Conservation (phyloP, 345 rosid genomes). For the Brassica juncea region DNA sequence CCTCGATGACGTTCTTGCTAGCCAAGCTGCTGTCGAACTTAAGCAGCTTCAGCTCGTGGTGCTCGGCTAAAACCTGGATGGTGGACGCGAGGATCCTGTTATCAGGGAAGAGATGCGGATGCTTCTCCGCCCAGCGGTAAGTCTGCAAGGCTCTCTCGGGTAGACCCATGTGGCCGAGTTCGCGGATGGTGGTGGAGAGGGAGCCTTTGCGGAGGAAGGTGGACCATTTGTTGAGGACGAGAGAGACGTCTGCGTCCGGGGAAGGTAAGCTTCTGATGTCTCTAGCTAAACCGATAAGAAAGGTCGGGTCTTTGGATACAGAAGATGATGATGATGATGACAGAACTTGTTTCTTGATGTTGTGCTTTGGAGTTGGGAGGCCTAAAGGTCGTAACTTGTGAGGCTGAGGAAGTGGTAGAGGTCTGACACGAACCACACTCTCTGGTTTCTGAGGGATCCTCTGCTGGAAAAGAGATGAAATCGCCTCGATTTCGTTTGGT, state of each 20-base stretch:
- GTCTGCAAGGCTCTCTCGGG: slow-evolving; percentile 83
- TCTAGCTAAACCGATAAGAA: slow-evolving; percentile 69
- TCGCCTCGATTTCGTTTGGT: slow-evolving; percentile 65
- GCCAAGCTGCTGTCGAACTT: slow-evolving; percentile 55
- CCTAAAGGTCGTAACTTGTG: slow-evolving; percentile 67
- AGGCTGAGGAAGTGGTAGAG: slow-evolving; percentile 82
- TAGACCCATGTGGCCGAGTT: slow-evolving; percentile 78
- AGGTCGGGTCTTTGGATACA: slow-evolving; percentile 58
- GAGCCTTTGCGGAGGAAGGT: slow-evolving; percentile 78
- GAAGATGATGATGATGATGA: slow-evolving; percentile 35
- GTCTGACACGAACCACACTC: slow-evolving; percentile 51
- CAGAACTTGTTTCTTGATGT: slow-evolving; percentile 36
- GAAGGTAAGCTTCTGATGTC: slow-evolving; percentile 53
- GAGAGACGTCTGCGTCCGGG: slow-evolving; percentile 53
- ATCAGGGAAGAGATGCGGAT: slow-evolving; percentile 66
- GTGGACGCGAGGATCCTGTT: slow-evolving; percentile 65
- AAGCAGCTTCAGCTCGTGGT: slow-evolving; percentile 61
- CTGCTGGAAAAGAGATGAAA: slow-evolving; percentile 71
- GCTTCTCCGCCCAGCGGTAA: slow-evolving; percentile 79
- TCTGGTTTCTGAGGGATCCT: slow-evolving; percentile 82
- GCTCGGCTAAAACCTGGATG: slow-evolving; percentile 71
- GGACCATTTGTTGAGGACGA: slow-evolving; percentile 55
- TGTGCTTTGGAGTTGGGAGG: slow-evolving; percentile 63
- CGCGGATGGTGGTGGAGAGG: slow-evolving; percentile 65
- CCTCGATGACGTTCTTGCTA: slow-evolving; percentile 72